These are phyloP conservation scores for Phytophthora quininea DNA, from an alignment of 352 stramenopile species.

Conservation along the genomic window DNA sequence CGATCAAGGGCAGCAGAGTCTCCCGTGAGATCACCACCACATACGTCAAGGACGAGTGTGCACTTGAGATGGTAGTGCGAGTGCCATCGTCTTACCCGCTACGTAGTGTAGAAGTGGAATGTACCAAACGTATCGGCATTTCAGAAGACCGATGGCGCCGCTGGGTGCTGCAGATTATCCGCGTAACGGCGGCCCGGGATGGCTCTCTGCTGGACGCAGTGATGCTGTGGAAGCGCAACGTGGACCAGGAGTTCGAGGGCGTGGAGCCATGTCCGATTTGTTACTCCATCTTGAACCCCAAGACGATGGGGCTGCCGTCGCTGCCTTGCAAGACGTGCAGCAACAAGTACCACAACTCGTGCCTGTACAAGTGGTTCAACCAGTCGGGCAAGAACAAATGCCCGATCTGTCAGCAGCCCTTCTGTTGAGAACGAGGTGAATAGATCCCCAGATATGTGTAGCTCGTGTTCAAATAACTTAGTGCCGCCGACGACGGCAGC, in stretches of 20 bases:
- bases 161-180: conserved; percentile 94
- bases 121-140: conserved; percentile 91
- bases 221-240: conserved; percentile 92
- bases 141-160: conserved; percentile 91
- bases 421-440: conserved; percentile 48
- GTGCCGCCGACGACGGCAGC: conserved; percentile 6
- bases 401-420: conserved; percentile 92
- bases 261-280: conserved; percentile 93
- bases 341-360: conserved; percentile 94
- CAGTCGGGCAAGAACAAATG: conserved; percentile 94
- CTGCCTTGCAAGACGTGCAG: conserved; percentile 91
- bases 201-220: conserved; percentile 92
- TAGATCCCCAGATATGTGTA: conserved; percentile 11
- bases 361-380: conserved; percentile 95
- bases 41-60: conserved; percentile 94
- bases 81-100: conserved; percentile 90
- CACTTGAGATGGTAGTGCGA: conserved; percentile 90
- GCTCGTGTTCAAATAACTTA: conserved; percentile 44
- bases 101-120: conserved; percentile 91
- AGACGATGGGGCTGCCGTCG: conserved; percentile 89
- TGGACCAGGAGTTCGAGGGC: conserved; percentile 93
- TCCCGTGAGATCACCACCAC: conserved; percentile 90
- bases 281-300: conserved; percentile 92
- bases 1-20: conserved; percentile 85
- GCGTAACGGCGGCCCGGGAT: conserved; percentile 88